Evolutionary conservation across 23 red algal genomes (phyloP), one percentile per base, ranked within the genome.

Genomic region (Gracilariopsis chorda): DNA sequence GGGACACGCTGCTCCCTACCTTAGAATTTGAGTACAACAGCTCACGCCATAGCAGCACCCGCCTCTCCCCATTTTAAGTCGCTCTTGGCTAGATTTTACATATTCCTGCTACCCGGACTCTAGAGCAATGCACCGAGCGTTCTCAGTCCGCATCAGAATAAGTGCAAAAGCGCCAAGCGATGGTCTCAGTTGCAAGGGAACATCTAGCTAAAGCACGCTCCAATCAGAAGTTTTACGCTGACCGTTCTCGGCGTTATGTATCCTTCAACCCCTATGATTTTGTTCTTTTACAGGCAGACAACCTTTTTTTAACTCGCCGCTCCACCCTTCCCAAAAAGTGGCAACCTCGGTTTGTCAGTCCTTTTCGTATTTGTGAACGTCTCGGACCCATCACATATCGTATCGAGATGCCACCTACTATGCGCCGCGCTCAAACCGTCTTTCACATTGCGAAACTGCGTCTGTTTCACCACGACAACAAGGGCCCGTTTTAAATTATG

Each of bases 41-140:
- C 30, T 60, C 55, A 27, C 55, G 55, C 7, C 55, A 79, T 0
- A 46, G 19, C 9, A 79, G 74, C 47, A 79, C 1, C 8, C 8
- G 74, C 6, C 74, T 79, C 16, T 34, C 74, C 21, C 74, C 74
- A 20, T 53, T 79, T 52, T 39, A 79, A 79, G 46, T 79, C 28
- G 9, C 12, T 51, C 47, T 48, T 17, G 47, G 0, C 19, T 4
- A 48, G 21, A 79, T 20, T n/a, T 45, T 0, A 9, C 44, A 79
- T 20, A 35, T 1, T 27, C 27, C 46, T 19, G 0, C 34, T 0
- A 52, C 74, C 19, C 44, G 0, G 7, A 34, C 13, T 6, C 19
- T 56, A 6, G 46, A 48, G 7, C 14, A 53, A 10, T 59, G 77
- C 27, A 8, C 46, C 17, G 46, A 75, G 41, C 42, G 13, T 19